A percentile compares a stretch with the other conserved stretches of the same genome.
These are phyloP conservation scores for Fusarium acutatum DNA, from an alignment of 2,329 filamentous ascomycete species.

Conservation along the genomic window DNA sequence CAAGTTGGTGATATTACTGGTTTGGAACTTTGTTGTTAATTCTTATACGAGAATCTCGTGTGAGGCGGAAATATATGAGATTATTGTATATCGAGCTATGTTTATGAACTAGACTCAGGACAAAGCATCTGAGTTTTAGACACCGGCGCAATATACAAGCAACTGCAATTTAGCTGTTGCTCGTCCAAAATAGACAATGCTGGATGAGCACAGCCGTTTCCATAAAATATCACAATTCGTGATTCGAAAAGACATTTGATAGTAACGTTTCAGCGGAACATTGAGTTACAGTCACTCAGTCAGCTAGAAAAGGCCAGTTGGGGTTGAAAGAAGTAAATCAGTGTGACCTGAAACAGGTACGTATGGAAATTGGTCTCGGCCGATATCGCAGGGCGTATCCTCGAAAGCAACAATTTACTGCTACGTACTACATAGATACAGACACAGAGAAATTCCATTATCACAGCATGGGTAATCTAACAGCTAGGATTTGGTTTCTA, in stretches of 20 bases:
- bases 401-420: neutral
- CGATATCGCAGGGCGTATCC: constrained; percentile 13
- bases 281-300: neutral
- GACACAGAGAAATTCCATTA: neutral
- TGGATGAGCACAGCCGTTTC: neutral
- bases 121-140: neutral
- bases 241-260: neutral
- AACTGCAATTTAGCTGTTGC: neutral
- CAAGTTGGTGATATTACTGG: neutral
- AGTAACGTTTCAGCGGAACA: neutral
- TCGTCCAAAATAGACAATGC: neutral
- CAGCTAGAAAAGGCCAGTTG: neutral
- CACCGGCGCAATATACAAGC: neutral
- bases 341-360: neutral
- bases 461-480: neutral
- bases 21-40: neutral
- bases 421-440: neutral
- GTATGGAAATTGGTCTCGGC: neutral
- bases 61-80: neutral
- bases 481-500: too few relatives aligned
- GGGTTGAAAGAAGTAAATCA: neutral
- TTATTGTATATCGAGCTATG: neutral
- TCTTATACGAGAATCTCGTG: neutral
- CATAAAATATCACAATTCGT: neutral
- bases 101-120: neutral